Conservation (phyloP, 2,329 filamentous ascomycete genomes). For the Dothistroma septosporum region DNA sequence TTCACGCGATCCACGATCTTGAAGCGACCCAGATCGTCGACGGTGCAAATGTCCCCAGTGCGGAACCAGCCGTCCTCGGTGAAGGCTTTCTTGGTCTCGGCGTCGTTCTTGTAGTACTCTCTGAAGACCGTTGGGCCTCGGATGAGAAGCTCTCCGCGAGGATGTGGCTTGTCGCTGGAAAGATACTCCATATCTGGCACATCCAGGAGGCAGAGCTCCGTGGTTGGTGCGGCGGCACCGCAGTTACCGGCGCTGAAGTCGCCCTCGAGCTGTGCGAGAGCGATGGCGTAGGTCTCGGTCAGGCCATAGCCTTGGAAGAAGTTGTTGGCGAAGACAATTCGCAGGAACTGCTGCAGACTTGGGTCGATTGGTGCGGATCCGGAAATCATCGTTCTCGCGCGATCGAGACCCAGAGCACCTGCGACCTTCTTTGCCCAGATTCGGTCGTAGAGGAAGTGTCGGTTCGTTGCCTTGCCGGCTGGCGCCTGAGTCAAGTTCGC, state of each 20-base stretch:
- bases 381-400: conserved; percentile 68
- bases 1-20: conserved; percentile 94
- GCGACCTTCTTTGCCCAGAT: conserved; percentile 89
- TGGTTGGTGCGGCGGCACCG: conserved; percentile 62
- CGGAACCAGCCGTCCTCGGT: conserved; percentile 94
- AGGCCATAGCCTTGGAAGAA: conserved; percentile 88
- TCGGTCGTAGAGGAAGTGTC: conserved; percentile 72
- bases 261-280: conserved; percentile 61
- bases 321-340: conserved; percentile 72
- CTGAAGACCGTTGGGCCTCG: conserved; percentile 75
- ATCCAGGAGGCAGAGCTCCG: conserved; percentile 77
- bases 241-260: conserved; percentile 80
- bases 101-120: conserved; percentile 85
- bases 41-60: conserved; percentile 83
- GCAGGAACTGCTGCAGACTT: conserved; percentile 80
- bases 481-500: conserved; percentile 64
- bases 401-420: conserved; percentile 75
- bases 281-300: conserved; percentile 85
- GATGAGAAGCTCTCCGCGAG: conserved; percentile 83
- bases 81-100: conserved; percentile 77
- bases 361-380: conserved; percentile 90
- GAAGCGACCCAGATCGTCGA: conserved; percentile 83
- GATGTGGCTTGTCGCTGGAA: conserved; percentile 79
- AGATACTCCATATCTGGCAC: conserved; percentile 94
- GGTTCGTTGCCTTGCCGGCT: conserved; percentile 70